Evolutionary conservation across 306 rosid genomes (phyloP).

Genomic region (Rosa chinensis): DNA sequence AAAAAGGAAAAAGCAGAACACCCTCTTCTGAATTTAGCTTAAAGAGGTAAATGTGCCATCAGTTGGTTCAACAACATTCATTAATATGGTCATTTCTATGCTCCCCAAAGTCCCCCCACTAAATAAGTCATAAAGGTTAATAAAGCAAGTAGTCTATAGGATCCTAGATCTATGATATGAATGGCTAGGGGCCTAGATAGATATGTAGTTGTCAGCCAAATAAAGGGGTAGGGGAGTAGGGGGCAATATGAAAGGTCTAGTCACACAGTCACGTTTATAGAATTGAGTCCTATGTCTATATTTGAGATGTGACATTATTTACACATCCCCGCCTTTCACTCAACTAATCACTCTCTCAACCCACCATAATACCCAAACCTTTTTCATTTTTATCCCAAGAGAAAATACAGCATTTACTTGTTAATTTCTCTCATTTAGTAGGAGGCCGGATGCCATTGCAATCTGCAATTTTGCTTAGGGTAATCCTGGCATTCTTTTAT

Average conservation of each 20-base stretch:
- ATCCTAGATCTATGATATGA: background rate
- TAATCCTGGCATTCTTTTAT: too few species aligned
- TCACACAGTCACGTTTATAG: slow-evolving; percentile 1
- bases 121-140: background rate
- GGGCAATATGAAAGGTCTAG: slow-evolving; percentile 2
- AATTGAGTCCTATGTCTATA: background rate
- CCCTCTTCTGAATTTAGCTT: background rate
- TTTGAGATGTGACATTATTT: background rate
- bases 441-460: background rate
- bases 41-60: background rate
- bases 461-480: too few species aligned
- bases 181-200: background rate
- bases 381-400: too few species aligned
- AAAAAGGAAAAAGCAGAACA: background rate
- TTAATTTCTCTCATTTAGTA: background rate
- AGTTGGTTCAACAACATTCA: background rate
- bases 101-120: background rate
- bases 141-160: background rate
- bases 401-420: too few species aligned
- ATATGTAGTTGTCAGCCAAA: background rate
- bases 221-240: background rate
- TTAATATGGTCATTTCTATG: background rate
- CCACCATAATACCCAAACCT: background rate
- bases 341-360: background rate
- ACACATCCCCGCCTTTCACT: background rate